Evolutionary conservation across 78 protist species (phyloP).

Genomic region (Blattamonas nauphoetae): DNA sequence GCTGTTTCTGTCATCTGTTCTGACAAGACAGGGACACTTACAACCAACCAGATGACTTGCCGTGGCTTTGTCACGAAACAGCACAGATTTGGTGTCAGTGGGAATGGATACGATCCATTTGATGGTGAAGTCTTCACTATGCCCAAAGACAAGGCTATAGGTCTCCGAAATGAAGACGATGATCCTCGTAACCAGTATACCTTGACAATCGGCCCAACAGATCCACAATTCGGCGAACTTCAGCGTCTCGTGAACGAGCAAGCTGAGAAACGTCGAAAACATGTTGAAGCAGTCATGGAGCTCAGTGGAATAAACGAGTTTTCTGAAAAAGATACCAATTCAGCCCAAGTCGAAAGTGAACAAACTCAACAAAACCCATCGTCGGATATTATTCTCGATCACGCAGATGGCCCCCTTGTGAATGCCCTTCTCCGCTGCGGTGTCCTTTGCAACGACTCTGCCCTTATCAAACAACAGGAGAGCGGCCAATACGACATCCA

Average conservation of each 20-base stretch:
- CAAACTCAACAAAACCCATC: too few relatives aligned
- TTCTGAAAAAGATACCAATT: too few relatives aligned
- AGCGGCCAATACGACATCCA: not conserved
- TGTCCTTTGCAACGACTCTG: not conserved
- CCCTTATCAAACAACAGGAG: not conserved
- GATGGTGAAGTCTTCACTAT: conserved; percentile 1
- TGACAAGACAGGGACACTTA: conserved; percentile 95
- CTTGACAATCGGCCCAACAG: not conserved
- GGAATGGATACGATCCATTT: not conserved
- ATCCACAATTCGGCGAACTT: not conserved
- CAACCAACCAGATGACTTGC: conserved; percentile 70
- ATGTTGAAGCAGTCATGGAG: conserved; percentile 1
- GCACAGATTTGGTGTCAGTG: not conserved
- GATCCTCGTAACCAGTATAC: not conserved
- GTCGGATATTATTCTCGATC: too few relatives aligned
- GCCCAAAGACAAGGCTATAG: conserved; percentile 26
- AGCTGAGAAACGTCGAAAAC: not conserved
- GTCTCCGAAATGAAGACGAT: conserved; percentile 23
- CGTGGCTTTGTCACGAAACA: not conserved
- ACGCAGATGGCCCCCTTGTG: too few relatives aligned
- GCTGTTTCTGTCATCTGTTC: conserved; percentile 63
- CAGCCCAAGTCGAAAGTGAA: too few relatives aligned
- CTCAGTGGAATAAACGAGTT: too few relatives aligned
- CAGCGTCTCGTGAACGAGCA: not conserved
- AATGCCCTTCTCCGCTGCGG: conserved; percentile 1